phyloP scores from a whole-genome alignment of 371 early-diverging fungal species.

The Mortierella sp. region DNA sequence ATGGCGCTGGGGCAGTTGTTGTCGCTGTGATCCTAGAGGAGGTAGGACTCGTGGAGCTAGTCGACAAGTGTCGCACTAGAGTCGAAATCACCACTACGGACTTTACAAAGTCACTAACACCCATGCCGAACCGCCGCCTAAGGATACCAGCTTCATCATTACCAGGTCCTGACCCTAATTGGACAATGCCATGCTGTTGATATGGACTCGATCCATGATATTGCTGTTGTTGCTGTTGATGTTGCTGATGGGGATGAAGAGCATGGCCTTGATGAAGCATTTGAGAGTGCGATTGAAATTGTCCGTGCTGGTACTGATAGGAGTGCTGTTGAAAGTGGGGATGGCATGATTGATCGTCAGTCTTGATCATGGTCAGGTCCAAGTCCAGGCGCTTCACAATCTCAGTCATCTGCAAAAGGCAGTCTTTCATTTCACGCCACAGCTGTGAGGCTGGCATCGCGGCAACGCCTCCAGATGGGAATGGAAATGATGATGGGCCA shows the following conservation, averaged over 20 bases:
- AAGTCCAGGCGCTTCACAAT: slow-evolving; percentile 50
- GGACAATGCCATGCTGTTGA: slow-evolving; percentile 15
- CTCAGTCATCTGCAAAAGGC: slow-evolving; percentile 52
- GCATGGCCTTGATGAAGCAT: slow-evolving; percentile 16
- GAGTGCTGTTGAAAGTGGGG: slow-evolving; percentile 12
- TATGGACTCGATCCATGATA: slow-evolving; percentile 20
- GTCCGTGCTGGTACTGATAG: slow-evolving; percentile 18
- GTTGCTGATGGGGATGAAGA: slow-evolving; percentile 27
- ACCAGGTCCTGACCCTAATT: background rate
- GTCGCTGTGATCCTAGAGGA: background rate
- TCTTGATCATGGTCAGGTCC: slow-evolving; percentile 47
- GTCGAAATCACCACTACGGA: slow-evolving; percentile 50
- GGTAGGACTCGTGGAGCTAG: background rate
- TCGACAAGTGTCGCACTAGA: slow-evolving; percentile 37
- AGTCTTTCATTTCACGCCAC: slow-evolving; percentile 52
- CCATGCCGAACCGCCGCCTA: slow-evolving; percentile 42
- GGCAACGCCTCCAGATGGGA: slow-evolving; percentile 14
- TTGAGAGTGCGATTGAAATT: slow-evolving; percentile 17
- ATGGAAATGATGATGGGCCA: slow-evolving; percentile 6
- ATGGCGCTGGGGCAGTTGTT: background rate
- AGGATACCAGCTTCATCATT: slow-evolving; percentile 32
- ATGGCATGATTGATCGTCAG: slow-evolving; percentile 26
- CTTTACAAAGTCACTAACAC: slow-evolving; percentile 49
- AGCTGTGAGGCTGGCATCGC: slow-evolving; percentile 26
- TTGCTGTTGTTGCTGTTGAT: background rate